Conservation (phyloP, 352 stramenopile species). For the Paralagenidium karlingii region DNA sequence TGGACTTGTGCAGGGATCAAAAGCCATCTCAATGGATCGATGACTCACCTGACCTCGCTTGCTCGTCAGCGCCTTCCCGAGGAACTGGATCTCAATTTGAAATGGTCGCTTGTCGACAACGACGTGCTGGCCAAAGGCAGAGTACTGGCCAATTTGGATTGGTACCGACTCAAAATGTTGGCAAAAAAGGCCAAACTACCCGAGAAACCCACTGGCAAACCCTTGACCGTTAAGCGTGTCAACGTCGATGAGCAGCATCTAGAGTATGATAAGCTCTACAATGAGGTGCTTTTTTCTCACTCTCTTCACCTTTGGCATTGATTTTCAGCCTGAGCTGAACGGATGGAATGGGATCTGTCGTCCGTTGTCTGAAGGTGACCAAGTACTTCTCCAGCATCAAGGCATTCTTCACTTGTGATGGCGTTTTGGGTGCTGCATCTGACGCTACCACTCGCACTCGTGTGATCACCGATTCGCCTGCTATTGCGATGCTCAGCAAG, state of each 20-base stretch:
- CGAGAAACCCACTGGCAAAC: slow-evolving; percentile 4
- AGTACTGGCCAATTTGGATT: slow-evolving; percentile 65
- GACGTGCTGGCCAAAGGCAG: slow-evolving; percentile 71
- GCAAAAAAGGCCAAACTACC: slow-evolving; percentile 47
- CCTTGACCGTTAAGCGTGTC: slow-evolving; percentile 32
- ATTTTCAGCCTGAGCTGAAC: not conserved
- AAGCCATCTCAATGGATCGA: too few species aligned
- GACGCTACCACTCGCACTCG: slow-evolving; percentile 60
- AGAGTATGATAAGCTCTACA: slow-evolving; percentile 54
- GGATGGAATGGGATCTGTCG: slow-evolving; percentile 2
- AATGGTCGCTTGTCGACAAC: slow-evolving; percentile 73
- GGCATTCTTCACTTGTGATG: slow-evolving; percentile 59
- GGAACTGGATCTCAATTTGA: slow-evolving; percentile 76
- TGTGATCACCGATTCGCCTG: slow-evolving; percentile 67
- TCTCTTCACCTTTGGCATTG: not conserved
- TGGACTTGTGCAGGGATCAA: too few species aligned
- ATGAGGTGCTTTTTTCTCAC: slow-evolving; percentile 12
- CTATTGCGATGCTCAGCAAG: slow-evolving; percentile 54
- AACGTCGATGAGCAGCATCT: slow-evolving; percentile 50
- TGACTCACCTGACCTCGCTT: too few species aligned
- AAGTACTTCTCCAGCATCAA: slow-evolving; percentile 44
- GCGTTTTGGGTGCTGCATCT: slow-evolving; percentile 64
- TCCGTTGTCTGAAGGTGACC: slow-evolving; percentile 19
- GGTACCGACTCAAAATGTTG: slow-evolving; percentile 44
- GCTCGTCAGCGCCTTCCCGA: too few species aligned